phyloP scores from a whole-genome alignment of 2,329 filamentous ascomycete genomes.

The Botrytis deweyae region DNA sequence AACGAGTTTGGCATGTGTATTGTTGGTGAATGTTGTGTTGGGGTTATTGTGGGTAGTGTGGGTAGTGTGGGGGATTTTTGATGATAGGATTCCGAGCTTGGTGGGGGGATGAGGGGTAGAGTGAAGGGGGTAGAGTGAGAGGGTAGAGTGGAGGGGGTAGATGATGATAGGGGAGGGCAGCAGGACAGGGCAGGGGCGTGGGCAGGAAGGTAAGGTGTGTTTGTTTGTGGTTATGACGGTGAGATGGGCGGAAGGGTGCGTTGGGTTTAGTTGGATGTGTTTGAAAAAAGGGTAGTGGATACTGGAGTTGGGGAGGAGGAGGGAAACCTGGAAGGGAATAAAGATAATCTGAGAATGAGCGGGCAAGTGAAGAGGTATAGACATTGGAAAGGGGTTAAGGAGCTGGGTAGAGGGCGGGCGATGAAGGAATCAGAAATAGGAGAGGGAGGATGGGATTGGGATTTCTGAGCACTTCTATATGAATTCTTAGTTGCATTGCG shows the following conservation, averaged over 20 bases:
- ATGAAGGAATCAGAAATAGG: neutral
- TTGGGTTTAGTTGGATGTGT: neutral
- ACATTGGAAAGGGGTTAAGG: neutral
- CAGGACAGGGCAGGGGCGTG: neutral
- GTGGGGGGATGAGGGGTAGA: neutral
- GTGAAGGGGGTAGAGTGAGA: too few species aligned
- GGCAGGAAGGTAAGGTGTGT: neutral
- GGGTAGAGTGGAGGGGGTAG: neutral
- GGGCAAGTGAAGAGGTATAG: neutral
- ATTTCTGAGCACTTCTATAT: fast-evolving
- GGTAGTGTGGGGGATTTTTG: neutral
- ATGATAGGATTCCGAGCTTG: neutral
- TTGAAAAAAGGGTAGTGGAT: neutral
- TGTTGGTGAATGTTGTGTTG: neutral
- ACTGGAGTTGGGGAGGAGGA: neutral
- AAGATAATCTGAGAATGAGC: too few species aligned
- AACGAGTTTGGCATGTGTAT: neutral
- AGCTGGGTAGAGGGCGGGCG: neutral
- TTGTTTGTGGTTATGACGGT: neutral
- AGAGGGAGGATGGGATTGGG: neutral
- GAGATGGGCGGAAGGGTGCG: neutral
- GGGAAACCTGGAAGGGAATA: fast-evolving
- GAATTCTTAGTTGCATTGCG: neutral
- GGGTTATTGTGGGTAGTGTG: neutral
- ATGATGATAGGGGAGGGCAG: too few species aligned